Percentiles rank a stretch among this genome's conserved stretches.
Evolutionary conservation across 495 filamentous ascomycete species (phyloP).

Genomic region (Aspergillus steynii): DNA sequence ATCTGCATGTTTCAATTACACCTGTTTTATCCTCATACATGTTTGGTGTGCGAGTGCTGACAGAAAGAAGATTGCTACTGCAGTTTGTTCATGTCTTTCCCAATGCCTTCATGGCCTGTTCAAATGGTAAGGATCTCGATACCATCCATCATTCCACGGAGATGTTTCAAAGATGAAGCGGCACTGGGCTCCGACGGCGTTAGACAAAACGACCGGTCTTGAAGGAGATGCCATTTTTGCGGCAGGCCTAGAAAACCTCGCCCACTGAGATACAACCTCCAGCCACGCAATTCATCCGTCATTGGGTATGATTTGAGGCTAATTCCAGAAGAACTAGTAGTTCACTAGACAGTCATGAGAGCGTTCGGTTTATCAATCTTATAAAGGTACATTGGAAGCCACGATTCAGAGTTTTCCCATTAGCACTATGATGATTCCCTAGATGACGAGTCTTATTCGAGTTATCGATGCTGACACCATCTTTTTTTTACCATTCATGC

Average conservation of each 20-base stretch:
- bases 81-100: background rate
- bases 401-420: slow-evolving; percentile 18
- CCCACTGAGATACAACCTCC: slow-evolving; percentile 73
- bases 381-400: slow-evolving; percentile 18
- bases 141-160: slow-evolving; percentile 16
- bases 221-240: slow-evolving; percentile 89
- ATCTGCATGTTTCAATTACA: slow-evolving; percentile 33
- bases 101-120: background rate
- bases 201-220: slow-evolving; percentile 53
- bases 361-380: background rate
- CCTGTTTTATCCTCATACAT: slow-evolving; percentile 14
- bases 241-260: slow-evolving; percentile 99
- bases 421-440: slow-evolving; percentile 52
- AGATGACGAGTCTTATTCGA: slow-evolving; percentile 67
- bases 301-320: slow-evolving; percentile 31
- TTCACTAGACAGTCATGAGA: background rate
- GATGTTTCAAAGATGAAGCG: slow-evolving; percentile 80
- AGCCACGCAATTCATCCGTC: slow-evolving; percentile 22
- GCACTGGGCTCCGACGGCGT: slow-evolving; percentile 98
- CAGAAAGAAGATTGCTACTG: slow-evolving; percentile 21
- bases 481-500: slow-evolving; percentile 61
- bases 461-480: slow-evolving; percentile 61
- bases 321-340: slow-evolving; percentile 15
- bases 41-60: slow-evolving; percentile 24
- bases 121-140: slow-evolving; percentile 34